Conservation (phyloP, 2,329 filamentous ascomycete species). For the Pseudocercospora crystallina region DNA sequence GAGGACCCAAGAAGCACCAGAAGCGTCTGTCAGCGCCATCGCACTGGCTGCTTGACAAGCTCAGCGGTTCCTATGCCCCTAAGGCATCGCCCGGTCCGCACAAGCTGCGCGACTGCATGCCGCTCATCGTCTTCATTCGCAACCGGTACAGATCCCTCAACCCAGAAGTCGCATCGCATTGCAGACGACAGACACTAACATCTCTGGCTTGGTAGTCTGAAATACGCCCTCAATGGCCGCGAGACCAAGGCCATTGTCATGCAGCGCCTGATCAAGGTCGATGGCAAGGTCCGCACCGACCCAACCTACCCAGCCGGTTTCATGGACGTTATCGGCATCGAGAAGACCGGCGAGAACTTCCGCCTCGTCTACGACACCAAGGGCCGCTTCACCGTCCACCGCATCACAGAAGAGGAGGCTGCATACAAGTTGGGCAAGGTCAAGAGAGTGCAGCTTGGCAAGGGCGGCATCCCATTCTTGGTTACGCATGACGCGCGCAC, state of each 20-base stretch:
- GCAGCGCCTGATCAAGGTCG: conserved; percentile 99
- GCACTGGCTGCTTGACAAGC: conserved; percentile 99
- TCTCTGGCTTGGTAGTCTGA: conserved; percentile 68
- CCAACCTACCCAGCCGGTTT: conserved; percentile 95
- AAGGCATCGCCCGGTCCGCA: conserved; percentile 82
- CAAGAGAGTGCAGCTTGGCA: conserved; percentile 98
- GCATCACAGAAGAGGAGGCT: conserved; percentile 97
- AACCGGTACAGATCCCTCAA: conserved; percentile 50
- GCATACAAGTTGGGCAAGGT: conserved; percentile 99
- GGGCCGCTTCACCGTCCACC: conserved; percentile 99
- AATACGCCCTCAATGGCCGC: conserved; percentile 99
- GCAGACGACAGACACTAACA: conserved; percentile 13
- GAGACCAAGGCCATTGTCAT: conserved; percentile 98
- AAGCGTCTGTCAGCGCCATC: conserved; percentile 99
- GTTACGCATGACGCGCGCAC: conserved; percentile 99
- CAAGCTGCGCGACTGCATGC: conserved; percentile 99
- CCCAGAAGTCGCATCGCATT: neutral
- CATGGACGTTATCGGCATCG: conserved; percentile 99
- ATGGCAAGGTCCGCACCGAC: conserved; percentile 99
- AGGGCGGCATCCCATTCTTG: conserved; percentile 99
- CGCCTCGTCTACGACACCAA: conserved; percentile 99
- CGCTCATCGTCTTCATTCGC: conserved; percentile 96
- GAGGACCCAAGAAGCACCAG: conserved; percentile 73
- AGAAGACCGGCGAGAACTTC: conserved; percentile 99
- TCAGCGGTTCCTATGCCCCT: conserved; percentile 75